Evolutionary conservation across 2,329 filamentous ascomycete species (phyloP).

Genomic region (Exutisphaerella laricina): DNA sequence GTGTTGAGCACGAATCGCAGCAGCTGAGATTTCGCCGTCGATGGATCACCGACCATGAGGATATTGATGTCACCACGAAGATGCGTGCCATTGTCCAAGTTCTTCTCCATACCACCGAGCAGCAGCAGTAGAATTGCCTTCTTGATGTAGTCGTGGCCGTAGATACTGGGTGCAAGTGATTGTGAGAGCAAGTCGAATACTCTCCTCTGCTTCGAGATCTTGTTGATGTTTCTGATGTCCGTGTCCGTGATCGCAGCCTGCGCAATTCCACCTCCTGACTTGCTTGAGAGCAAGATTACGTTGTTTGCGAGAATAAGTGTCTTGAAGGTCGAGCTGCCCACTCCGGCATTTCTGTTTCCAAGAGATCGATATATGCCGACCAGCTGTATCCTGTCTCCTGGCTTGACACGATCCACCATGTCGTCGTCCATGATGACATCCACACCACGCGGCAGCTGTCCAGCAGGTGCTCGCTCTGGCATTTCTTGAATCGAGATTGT

Average conservation of each 20-base stretch:
- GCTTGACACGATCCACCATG: constrained; percentile 89
- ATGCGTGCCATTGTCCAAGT: constrained; percentile 95
- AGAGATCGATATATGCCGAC: constrained; percentile 95
- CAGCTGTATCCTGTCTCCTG: constrained; percentile 89
- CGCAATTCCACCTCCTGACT: constrained; percentile 89
- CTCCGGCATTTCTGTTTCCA: constrained; percentile 86
- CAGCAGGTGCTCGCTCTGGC: constrained; percentile 92
- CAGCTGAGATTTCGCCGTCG: constrained; percentile 96
- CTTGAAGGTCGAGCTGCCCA: constrained; percentile 90
- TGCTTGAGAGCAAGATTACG: constrained; percentile 87
- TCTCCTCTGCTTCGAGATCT: constrained; percentile 88
- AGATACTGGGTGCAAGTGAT: constrained; percentile 92
- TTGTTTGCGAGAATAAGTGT: constrained; percentile 93
- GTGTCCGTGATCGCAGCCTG: constrained; percentile 90
- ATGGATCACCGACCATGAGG: constrained; percentile 97
- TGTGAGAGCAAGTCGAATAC: constrained; percentile 90
- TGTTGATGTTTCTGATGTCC: constrained; percentile 98
- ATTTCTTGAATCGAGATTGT: constrained; percentile 99
- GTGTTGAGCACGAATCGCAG: constrained; percentile 96
- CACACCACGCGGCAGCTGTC: constrained; percentile 88
- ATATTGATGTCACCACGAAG: constrained; percentile 98
- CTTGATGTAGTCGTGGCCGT: constrained; percentile 95
- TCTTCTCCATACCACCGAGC: constrained; percentile 95
- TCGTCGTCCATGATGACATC: constrained; percentile 97
- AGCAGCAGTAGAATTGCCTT: constrained; percentile 95